These are phyloP conservation scores for Talaromyces sp. DNA, from an alignment of 2,329 filamentous ascomycete genomes.

Conservation along the genomic window DNA sequence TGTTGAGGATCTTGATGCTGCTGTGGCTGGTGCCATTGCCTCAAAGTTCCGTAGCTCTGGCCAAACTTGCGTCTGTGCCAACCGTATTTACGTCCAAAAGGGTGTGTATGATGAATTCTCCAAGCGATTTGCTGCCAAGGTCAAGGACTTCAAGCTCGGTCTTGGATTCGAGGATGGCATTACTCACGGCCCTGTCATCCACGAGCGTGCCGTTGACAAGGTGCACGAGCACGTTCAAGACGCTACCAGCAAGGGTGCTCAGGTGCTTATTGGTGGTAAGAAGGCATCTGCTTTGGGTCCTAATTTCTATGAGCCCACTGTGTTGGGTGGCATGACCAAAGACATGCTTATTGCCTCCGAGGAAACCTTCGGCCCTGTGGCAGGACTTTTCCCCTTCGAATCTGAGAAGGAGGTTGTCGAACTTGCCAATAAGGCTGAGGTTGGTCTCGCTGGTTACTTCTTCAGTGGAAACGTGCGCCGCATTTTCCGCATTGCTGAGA, in stretches of 20 bases:
- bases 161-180: slow-evolving; percentile 49
- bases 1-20: slow-evolving; percentile 76
- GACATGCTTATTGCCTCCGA: slow-evolving; percentile 84
- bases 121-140: slow-evolving; percentile 56
- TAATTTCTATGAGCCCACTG: slow-evolving; percentile 90
- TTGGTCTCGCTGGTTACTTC: slow-evolving; percentile 93
- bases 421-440: slow-evolving; percentile 78
- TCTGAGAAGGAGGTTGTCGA: slow-evolving; percentile 86
- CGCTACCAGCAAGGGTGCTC: slow-evolving; percentile 75
- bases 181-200: slow-evolving; percentile 62
- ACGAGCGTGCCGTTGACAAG: slow-evolving; percentile 78
- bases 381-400: slow-evolving; percentile 84
- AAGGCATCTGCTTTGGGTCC: slow-evolving; percentile 71
- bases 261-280: slow-evolving; percentile 74
- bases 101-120: slow-evolving; percentile 59
- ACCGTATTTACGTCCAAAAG: slow-evolving; percentile 57
- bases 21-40: slow-evolving; percentile 78
- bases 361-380: slow-evolving; percentile 95
- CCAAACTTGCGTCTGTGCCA: slow-evolving; percentile 90
- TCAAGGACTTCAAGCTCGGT: slow-evolving; percentile 54
- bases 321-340: slow-evolving; percentile 81
- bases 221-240: slow-evolving; percentile 79
- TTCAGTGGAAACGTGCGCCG: slow-evolving; percentile 68
- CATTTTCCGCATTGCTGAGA: slow-evolving; percentile 63
- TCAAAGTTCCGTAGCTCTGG: slow-evolving; percentile 94